Evolutionary conservation across 202 grass and related monocot species (phyloP).

Genomic region (Digitaria exilis): DNA sequence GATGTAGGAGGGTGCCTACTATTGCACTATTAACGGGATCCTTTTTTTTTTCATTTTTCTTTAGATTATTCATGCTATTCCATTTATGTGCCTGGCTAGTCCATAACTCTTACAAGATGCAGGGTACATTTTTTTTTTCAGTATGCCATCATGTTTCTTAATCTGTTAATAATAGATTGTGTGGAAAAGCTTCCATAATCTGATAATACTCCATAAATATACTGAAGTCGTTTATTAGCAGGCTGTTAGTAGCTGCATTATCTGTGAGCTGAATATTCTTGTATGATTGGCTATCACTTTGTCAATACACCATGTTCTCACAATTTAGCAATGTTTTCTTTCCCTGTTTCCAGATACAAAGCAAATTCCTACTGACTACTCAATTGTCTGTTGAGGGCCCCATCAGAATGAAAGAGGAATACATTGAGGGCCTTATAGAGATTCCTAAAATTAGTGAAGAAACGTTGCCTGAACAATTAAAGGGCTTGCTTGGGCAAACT

Average conservation of each 20-base stretch:
- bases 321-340: background rate
- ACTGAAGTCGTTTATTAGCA: background rate
- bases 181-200: constrained; percentile 1
- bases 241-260: constrained; percentile 5
- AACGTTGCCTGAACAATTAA: constrained; percentile 83
- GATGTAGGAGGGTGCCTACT: constrained; percentile 47
- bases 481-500: constrained; percentile 70
- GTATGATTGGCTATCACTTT: constrained; percentile 6
- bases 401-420: constrained; percentile 93
- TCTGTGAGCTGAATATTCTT: constrained; percentile 4
- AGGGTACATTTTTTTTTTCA: background rate
- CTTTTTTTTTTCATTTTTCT: background rate
- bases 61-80: background rate
- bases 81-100: background rate
- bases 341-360: constrained; percentile 70
- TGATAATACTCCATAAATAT: constrained; percentile 7
- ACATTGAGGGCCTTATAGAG: constrained; percentile 69
- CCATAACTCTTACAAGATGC: constrained; percentile 7
- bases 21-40: constrained; percentile 42
- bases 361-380: constrained; percentile 80
- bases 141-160: background rate
- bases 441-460: constrained; percentile 75
- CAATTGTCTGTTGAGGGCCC: constrained; percentile 86
- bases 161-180: background rate
- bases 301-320: background rate